Evolutionary conservation across 495 filamentous ascomycete species (phyloP).

Genomic region (Annulohypoxylon stygium): DNA sequence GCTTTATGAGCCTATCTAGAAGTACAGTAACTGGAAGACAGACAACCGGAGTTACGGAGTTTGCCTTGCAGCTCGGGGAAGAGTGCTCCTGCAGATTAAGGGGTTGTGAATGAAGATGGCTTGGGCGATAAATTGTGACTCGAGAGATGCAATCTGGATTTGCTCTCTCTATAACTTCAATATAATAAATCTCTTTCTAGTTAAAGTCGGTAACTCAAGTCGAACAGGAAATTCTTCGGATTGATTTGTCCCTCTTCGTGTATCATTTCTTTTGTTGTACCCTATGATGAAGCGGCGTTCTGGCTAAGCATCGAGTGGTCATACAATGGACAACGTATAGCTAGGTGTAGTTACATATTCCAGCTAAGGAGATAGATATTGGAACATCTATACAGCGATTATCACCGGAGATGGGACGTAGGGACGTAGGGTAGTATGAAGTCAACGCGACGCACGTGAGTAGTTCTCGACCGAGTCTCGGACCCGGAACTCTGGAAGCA

Average conservation of each 20-base stretch:
- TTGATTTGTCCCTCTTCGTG: background rate
- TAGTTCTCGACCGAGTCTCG: constrained; percentile 31
- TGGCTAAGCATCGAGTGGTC: background rate
- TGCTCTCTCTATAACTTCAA: no score
- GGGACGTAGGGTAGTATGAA: constrained; percentile 28
- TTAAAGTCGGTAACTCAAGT: no score
- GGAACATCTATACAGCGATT: background rate
- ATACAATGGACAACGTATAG: background rate
- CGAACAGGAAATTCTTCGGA: background rate
- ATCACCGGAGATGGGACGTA: background rate
- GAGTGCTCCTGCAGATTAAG: no score
- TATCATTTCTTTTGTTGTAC: background rate
- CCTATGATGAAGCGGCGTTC: background rate
- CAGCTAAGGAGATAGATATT: background rate
- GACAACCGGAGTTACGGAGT: no score
- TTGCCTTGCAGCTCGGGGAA: no score
- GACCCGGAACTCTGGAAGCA: constrained; percentile 34
- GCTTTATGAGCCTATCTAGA: no score
- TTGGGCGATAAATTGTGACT: no score
- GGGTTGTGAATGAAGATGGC: no score
- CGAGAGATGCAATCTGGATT: no score
- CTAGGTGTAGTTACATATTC: background rate
- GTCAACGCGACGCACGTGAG: constrained; percentile 37
- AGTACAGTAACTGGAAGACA: no score
- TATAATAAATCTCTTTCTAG: no score